phyloP scores from a whole-genome alignment of 2,329 filamentous ascomycete species.

The Phaeosphaeria sp. region DNA sequence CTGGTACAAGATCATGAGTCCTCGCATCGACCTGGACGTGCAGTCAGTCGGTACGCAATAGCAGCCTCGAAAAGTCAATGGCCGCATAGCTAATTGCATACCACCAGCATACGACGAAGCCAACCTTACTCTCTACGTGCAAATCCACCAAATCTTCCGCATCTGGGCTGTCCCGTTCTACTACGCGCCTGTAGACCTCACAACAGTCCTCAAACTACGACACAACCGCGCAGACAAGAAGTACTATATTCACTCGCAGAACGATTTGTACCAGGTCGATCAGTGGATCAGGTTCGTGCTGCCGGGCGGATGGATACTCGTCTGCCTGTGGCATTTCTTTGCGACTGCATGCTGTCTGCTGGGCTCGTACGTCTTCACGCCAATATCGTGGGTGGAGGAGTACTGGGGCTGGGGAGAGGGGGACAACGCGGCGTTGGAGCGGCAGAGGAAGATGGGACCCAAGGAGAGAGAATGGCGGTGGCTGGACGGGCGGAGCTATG shows the following conservation, averaged over 20 bases:
- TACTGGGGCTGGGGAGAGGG: slow-evolving; percentile 19
- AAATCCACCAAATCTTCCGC: slow-evolving; percentile 76
- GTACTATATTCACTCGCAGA: slow-evolving; percentile 78
- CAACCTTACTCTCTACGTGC: slow-evolving; percentile 73
- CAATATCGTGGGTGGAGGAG: slow-evolving; percentile 49
- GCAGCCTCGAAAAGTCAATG: neutral
- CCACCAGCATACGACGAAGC: slow-evolving; percentile 70
- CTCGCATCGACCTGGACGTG: slow-evolving; percentile 71
- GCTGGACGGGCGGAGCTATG: slow-evolving; percentile 15
- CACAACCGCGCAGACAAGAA: slow-evolving; percentile 52
- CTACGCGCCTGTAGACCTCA: slow-evolving; percentile 70
- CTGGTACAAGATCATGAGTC: slow-evolving; percentile 81
- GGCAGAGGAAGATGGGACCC: slow-evolving; percentile 11
- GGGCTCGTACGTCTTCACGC: slow-evolving; percentile 60
- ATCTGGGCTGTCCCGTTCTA: slow-evolving; percentile 82
- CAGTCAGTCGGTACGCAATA: slow-evolving; percentile 61
- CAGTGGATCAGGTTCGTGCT: slow-evolving; percentile 77
- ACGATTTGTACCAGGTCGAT: slow-evolving; percentile 81
- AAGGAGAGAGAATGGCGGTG: slow-evolving; percentile 12
- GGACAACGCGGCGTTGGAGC: slow-evolving; percentile 4
- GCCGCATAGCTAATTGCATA: neutral
- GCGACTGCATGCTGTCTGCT: slow-evolving; percentile 70
- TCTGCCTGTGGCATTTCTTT: slow-evolving; percentile 70
- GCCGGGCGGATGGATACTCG: slow-evolving; percentile 62
- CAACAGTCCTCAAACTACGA: slow-evolving; percentile 70